These are phyloP conservation scores for Eucalyptus globulus DNA, from an alignment of 345 rosid species.

Conservation along the genomic window DNA sequence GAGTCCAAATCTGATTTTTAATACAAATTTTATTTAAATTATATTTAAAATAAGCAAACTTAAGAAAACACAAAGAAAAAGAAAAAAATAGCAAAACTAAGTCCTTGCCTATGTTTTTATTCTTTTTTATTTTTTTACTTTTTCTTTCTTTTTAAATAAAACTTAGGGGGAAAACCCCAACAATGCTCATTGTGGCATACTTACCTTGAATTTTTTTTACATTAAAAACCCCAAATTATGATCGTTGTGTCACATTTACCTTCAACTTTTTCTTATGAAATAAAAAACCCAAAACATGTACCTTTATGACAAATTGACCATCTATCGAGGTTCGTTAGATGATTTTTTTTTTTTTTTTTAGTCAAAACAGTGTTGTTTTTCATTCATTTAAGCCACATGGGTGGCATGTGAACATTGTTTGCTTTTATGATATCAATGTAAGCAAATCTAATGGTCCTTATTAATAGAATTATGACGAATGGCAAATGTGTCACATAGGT, in stretches of 20 bases:
- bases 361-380: no score
- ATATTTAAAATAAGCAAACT: not conserved
- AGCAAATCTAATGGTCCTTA: not conserved
- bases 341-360: no score
- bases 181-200: not conserved
- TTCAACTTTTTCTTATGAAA: not conserved
- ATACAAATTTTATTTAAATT: no score
- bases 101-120: not conserved
- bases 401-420: no score
- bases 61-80: no score
- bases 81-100: no score
- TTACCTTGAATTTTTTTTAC: not conserved
- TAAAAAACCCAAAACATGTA: not conserved
- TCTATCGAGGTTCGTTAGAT: not conserved
- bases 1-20: no score
- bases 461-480: not conserved
- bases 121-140: not conserved
- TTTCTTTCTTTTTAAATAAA: not conserved
- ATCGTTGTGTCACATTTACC: not conserved
- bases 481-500: no score
- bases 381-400: not conserved
- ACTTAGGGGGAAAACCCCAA: not conserved
- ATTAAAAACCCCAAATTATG: not conserved
- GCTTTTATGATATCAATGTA: not conserved
- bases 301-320: not conserved